phyloP scores from a whole-genome alignment of 2,329 filamentous ascomycete species.

The Phaeosphaeria sp. region DNA sequence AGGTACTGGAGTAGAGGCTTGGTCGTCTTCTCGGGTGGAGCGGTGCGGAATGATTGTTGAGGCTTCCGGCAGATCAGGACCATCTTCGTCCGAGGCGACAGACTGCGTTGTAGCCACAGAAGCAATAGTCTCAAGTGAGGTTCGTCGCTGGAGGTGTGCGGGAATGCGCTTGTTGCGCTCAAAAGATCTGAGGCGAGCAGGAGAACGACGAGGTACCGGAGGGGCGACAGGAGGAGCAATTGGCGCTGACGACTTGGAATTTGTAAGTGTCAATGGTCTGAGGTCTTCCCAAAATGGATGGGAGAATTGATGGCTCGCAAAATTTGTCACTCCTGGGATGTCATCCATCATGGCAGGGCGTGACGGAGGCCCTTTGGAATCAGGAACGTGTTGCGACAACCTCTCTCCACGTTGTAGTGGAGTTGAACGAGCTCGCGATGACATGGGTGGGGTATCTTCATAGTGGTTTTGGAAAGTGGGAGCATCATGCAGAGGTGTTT shows the following conservation, averaged over 20 bases:
- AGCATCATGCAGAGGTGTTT: slow-evolving; percentile 12
- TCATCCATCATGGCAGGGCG: slow-evolving; percentile 14
- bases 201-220: slow-evolving; percentile 15
- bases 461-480: slow-evolving; percentile 10
- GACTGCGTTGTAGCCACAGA: slow-evolving; percentile 28
- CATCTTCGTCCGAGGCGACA: slow-evolving; percentile 11
- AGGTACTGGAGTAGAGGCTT: slow-evolving; percentile 8
- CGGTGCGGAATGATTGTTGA: slow-evolving; percentile 19
- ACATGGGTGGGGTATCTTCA: slow-evolving; percentile 25
- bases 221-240: slow-evolving; percentile 11
- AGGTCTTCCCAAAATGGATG: slow-evolving; percentile 22
- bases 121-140: slow-evolving; percentile 41
- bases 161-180: slow-evolving; percentile 30
- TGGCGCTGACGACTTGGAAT: not conserved
- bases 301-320: slow-evolving; percentile 21
- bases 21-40: slow-evolving; percentile 17
- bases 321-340: slow-evolving; percentile 9
- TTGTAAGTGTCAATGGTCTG: slow-evolving; percentile 6
- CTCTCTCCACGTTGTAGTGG: slow-evolving; percentile 8
- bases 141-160: slow-evolving; percentile 27
- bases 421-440: slow-evolving; percentile 19
- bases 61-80: slow-evolving; percentile 21
- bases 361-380: slow-evolving; percentile 26
- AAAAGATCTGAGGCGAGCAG: slow-evolving; percentile 25
- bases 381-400: slow-evolving; percentile 4